Evolutionary conservation across 371 early-diverging fungal species (phyloP).

Genomic region (Haplosporangium sp.): DNA sequence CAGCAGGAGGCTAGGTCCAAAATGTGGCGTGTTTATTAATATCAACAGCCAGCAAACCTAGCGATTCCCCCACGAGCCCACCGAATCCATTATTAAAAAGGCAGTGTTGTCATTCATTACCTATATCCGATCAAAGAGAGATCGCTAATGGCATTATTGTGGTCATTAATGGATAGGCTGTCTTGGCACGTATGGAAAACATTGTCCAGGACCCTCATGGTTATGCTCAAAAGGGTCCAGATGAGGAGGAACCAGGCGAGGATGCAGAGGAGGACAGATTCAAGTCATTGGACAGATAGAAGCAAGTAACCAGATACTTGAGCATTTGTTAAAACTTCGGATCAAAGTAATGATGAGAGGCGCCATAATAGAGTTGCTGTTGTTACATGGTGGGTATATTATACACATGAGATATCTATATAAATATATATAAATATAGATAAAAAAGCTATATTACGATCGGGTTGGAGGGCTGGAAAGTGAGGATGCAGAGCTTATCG

Average conservation of each 20-base stretch:
- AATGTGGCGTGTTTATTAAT: slow-evolving; percentile 48
- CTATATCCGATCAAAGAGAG: background rate
- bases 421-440: too few species aligned
- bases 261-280: slow-evolving; percentile 43
- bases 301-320: background rate
- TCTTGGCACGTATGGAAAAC: slow-evolving; percentile 41
- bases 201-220: slow-evolving; percentile 40
- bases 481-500: too few species aligned
- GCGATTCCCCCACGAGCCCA: background rate
- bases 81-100: background rate
- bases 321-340: background rate
- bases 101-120: background rate
- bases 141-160: background rate
- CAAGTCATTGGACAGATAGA: slow-evolving; percentile 3
- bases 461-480: background rate
- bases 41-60: background rate
- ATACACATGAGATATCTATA: too few species aligned
- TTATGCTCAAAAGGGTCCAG: slow-evolving; percentile 10
- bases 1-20: slow-evolving; percentile 49
- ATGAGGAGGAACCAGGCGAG: slow-evolving; percentile 26
- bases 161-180: slow-evolving; percentile 17
- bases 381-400: too few species aligned
- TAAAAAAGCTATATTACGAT: too few species aligned
- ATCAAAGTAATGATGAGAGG: too few species aligned
- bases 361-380: too few species aligned